Evolutionary conservation across 2,329 filamentous ascomycete genomes (phyloP), one percentile per base, ranked within the genome.

Genomic region (Myriosclerotinia duriaeana): DNA sequence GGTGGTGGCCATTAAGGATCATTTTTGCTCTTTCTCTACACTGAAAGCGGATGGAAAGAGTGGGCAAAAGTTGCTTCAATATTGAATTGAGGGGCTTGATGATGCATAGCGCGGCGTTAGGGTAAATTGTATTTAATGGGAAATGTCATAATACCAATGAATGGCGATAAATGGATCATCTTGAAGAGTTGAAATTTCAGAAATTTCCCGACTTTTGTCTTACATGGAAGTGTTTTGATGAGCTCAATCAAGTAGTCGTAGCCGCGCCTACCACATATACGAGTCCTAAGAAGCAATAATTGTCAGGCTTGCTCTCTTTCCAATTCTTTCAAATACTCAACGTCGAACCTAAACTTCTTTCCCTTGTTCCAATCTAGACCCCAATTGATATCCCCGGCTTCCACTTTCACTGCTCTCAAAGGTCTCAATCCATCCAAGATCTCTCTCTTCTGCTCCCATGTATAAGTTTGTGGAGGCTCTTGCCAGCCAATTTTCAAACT

Each of bases 1-100:
- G 80, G 94, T 99, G 22, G 91, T 98, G 40, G 89, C 92, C 14
- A 97, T 99, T 79, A 96, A 96, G 82, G 95, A 99, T 79, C 87
- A 87, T 74, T 96, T 87, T 80, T 99, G 95, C 77, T 89, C 92
- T 36, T 97, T 96, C 78, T 91, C 91, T 55, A 94, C 88, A 68
- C 85, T 89, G 75, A 84, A 86, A 70, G 79, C 83, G 50, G 78
- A 83, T 65, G 81, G 81, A 62, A 84, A 81, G 70, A 73, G 74
- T 46, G 81, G 79, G 70, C 80, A 82, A 55, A 76, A 75, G 66
- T 68, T 74, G 12, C 67, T 74, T 34, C 71, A 75, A 64, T 74
- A 72, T 46, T 74, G 69, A 59, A 42, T 26, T 54, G 65, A 63
- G 60, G 62, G 55, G 34, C 60, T 65, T 68, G 65, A 70, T 58